Conservation (phyloP, 768 basidiomycete species). For the Xerocomellus amylosporus region DNA sequence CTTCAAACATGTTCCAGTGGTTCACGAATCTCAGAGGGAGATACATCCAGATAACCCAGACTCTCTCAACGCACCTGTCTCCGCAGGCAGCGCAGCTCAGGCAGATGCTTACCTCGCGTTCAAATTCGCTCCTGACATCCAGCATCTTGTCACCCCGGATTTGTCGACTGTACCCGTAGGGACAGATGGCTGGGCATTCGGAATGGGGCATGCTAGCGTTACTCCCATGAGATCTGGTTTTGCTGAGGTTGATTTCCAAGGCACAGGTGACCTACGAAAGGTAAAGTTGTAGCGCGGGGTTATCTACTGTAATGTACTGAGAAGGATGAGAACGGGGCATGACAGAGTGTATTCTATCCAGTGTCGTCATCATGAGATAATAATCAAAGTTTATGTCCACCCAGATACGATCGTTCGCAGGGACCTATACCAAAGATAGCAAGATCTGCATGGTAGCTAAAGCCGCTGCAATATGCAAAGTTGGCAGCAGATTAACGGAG, state of each 20-base stretch:
- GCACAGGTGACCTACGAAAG: slow-evolving; percentile 6
- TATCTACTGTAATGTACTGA: slow-evolving; percentile 16
- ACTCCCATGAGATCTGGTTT: slow-evolving; percentile 77
- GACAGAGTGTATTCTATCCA: slow-evolving; percentile 9
- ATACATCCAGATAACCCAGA: slow-evolving; percentile 45
- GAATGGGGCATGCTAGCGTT: slow-evolving; percentile 67
- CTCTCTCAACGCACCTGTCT: slow-evolving; percentile 22
- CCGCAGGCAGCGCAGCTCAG: slow-evolving; percentile 2
- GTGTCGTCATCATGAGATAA: slow-evolving; percentile 7
- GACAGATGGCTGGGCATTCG: slow-evolving; percentile 80
- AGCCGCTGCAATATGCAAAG: slow-evolving; percentile 10
- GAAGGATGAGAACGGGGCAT: background rate
- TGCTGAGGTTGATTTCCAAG: slow-evolving; percentile 44
- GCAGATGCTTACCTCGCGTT: slow-evolving; percentile 52
- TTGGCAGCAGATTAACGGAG: slow-evolving; percentile 3
- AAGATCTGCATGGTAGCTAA: slow-evolving; percentile 13
- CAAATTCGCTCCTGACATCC: slow-evolving; percentile 74
- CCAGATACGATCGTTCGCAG: background rate
- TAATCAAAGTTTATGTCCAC: slow-evolving; percentile 6
- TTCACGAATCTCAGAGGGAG: slow-evolving; percentile 19
- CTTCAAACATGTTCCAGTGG: slow-evolving; percentile 52
- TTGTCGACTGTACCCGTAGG: slow-evolving; percentile 63
- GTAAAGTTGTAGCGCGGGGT: slow-evolving; percentile 44
- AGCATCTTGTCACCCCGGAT: slow-evolving; percentile 60
- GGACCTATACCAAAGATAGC: slow-evolving; percentile 16